Base-by-base conservation (phyloP, 1,284 basidiomycete species). In the Rhizoctonia solani region DNA sequence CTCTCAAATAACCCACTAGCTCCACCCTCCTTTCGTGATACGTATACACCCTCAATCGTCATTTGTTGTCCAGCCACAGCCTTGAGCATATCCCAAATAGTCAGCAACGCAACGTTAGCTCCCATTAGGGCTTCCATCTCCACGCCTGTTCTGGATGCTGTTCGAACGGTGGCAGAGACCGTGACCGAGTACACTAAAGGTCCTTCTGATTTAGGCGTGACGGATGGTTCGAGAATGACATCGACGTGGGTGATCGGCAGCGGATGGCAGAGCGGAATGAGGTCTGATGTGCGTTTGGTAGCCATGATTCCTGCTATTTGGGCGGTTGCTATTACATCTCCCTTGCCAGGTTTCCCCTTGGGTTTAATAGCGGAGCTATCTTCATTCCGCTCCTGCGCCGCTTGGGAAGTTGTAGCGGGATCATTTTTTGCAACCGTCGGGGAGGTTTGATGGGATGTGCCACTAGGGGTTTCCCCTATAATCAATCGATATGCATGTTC, bases 61-160 rank as follows among this genome's bases (percentile, higher is more conserved):
- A 94, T 95, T 66, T 92, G 88, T 74, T 83, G 84, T 19, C 92
- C 93, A 2, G 88, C 90, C 1, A 94, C 87, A 4, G 90, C 90
- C 77, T 95, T 95, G 47, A 93, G 81, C 92, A 95, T 95, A 74
- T 95, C 93, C 93, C 92, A 95, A 21, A 94, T 85, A 0, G 92
- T 93, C 69, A 94, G 78, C 46, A 91, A 81, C 3, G 88, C 88
- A n/a, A 89, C 81, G 3, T 86, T 88, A 13, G 91, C 91, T 21
- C 87, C 89, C 23, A 89, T 92, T 68, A 95, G 75, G n/a, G 93
- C 93, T 78, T 95, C 93, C 92, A 95, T 95, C 80, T 95, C 93
- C 25, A 95, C 93, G 0, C 93, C 93, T 4, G 92, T 93, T 75
- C 87, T 87, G 1, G 90, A 90, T 72, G 87, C 84, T 72, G 88